phyloP scores from a whole-genome alignment of 208 protist genomes.

The Trypanosoma cruzi region DNA sequence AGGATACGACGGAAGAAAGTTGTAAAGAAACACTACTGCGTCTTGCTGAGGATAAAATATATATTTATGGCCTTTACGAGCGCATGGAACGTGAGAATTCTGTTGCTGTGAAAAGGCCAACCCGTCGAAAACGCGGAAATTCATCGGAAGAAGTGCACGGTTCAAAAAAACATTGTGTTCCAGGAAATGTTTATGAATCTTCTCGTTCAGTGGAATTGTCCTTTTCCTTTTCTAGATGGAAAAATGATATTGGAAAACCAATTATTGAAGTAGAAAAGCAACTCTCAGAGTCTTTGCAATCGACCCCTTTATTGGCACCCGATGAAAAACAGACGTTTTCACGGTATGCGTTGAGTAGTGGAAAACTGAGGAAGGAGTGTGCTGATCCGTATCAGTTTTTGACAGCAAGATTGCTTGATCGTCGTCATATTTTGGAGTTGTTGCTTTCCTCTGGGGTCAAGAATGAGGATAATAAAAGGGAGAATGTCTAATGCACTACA shows the following conservation, averaged over 20 bases:
- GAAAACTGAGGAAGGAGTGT: slow-evolving; percentile 79
- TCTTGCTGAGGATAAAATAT: slow-evolving; percentile 32
- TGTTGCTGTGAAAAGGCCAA: neutral
- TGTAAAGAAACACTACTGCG: slow-evolving; percentile 26
- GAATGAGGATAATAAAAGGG: slow-evolving; percentile 8
- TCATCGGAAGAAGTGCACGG: neutral
- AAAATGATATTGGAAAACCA: neutral
- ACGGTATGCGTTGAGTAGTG: slow-evolving; percentile 75
- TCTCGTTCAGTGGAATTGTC: neutral
- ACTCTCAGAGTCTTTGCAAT: neutral
- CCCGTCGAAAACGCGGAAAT: slow-evolving; percentile 23
- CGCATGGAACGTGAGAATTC: slow-evolving; percentile 14
- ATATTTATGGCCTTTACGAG: slow-evolving; percentile 30
- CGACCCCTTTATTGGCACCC: slow-evolving; percentile 12
- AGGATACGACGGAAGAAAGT: slow-evolving; percentile 4
- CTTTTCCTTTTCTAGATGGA: slow-evolving; percentile 31
- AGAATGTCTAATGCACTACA: neutral
- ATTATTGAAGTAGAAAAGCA: neutral
- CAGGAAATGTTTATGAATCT: neutral
- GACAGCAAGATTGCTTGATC: slow-evolving; percentile 37
- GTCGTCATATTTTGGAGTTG: slow-evolving; percentile 24
- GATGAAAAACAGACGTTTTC: slow-evolving; percentile 56
- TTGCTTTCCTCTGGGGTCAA: slow-evolving; percentile 2
- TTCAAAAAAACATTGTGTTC: slow-evolving; percentile 5
- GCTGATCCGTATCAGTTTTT: slow-evolving; percentile 74